Conservation (phyloP, 2,329 filamentous ascomycete species). For the Aspergillus ochraceoroseus region DNA sequence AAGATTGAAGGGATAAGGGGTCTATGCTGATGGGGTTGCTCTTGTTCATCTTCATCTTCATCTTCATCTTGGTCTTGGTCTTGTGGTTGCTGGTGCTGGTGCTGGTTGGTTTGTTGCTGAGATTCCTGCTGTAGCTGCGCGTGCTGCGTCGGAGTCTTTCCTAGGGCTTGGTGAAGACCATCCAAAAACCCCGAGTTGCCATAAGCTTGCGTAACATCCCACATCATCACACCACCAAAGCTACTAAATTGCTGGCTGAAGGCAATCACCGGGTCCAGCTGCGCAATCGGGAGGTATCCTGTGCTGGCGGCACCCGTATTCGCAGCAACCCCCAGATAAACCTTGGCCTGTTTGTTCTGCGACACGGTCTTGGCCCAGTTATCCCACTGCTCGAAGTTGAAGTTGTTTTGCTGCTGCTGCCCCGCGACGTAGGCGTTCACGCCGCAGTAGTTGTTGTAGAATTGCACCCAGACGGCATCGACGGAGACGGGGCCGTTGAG, state of each 20-base stretch:
- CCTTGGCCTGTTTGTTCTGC: constrained; percentile 56
- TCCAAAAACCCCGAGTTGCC: constrained; percentile 55
- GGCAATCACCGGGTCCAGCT: constrained; percentile 49
- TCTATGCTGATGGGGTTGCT: neutral
- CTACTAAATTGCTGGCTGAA: constrained; percentile 54
- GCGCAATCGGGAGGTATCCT: constrained; percentile 51
- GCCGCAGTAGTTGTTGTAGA: constrained; percentile 67
- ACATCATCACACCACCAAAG: constrained; percentile 66
- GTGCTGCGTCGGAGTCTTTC: constrained; percentile 11
- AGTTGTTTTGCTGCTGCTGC: constrained; percentile 47
- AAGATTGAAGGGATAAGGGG: constrained; percentile 6
- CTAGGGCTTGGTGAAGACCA: constrained; percentile 40
- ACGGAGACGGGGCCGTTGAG: constrained; percentile 53
- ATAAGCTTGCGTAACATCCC: constrained; percentile 61
- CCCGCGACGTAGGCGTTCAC: constrained; percentile 49
- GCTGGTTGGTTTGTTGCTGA: neutral
- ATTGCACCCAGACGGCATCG: constrained; percentile 61
- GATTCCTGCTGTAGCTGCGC: neutral
- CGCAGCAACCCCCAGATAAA: constrained; percentile 59
- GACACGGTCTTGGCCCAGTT: constrained; percentile 57
- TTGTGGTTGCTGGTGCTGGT: neutral
- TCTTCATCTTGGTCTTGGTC: constrained; percentile 2
- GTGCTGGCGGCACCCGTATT: constrained; percentile 50
- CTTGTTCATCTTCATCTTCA: no score
- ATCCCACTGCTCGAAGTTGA: constrained; percentile 62